Percentiles rank a stretch among this genome's conserved stretches.
These are phyloP conservation scores for Pigoraptor vietnamica DNA, from an alignment of 78 protist genomes.

Conservation along the genomic window DNA sequence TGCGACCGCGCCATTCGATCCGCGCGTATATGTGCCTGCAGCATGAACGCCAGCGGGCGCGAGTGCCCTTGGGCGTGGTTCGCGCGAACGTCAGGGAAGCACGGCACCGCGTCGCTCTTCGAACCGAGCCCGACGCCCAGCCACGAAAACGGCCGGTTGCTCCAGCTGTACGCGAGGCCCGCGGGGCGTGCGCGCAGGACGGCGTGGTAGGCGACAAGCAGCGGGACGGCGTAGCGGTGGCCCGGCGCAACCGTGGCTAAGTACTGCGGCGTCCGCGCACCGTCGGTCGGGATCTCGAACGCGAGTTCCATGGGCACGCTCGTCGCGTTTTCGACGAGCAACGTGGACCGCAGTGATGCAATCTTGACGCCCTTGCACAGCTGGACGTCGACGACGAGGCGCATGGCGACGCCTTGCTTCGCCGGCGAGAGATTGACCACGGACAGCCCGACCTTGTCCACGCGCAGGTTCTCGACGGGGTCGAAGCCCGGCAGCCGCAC, in stretches of 20 bases:
- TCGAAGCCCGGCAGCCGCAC: neutral
- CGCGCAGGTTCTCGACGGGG: neutral
- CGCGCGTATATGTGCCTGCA: neutral
- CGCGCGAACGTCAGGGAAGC: neutral
- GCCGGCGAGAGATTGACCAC: neutral
- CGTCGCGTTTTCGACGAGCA: neutral
- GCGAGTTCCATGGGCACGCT: neutral
- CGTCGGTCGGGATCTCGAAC: neutral
- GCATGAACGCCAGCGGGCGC: neutral
- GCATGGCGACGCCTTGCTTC: neutral
- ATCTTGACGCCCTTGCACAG: neutral
- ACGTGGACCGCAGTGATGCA: neutral
- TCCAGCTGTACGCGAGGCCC: neutral
- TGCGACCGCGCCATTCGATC: neutral
- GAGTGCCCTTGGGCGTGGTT: neutral
- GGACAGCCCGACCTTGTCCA: neutral
- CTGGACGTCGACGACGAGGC: neutral
- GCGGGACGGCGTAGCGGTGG: neutral
- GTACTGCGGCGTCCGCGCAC: neutral
- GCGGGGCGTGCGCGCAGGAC: neutral
- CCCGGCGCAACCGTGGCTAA: neutral
- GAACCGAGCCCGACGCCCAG: neutral
- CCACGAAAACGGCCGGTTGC: neutral
- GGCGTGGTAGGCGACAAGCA: slow-evolving; percentile 1
- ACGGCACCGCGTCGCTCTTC: neutral